Evolutionary conservation across 2,329 filamentous ascomycete genomes (phyloP).

Genomic region (Huntiella abstrusa): DNA sequence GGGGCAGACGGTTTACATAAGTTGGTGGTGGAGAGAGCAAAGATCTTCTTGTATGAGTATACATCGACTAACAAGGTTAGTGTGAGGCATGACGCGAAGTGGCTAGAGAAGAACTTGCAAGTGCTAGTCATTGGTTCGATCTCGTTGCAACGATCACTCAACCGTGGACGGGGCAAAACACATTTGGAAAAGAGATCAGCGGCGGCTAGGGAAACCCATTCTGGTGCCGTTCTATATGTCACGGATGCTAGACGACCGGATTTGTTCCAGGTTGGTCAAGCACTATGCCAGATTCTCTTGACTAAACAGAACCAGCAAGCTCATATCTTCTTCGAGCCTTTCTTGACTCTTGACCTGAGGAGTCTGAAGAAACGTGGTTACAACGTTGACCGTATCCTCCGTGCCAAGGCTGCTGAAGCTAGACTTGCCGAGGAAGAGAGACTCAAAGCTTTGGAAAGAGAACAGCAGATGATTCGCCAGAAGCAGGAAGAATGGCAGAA

Average conservation of each 20-base stretch:
- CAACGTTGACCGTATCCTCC: constrained; percentile 87
- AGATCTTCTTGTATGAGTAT: constrained; percentile 72
- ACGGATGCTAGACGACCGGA: constrained; percentile 50
- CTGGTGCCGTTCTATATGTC: constrained; percentile 54
- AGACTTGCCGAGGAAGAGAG: constrained; percentile 70
- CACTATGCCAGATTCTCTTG: constrained; percentile 64
- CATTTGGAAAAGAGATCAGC: constrained; percentile 61
- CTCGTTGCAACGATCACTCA: constrained; percentile 54
- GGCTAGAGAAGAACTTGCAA: constrained; percentile 70
- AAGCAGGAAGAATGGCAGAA: constrained; percentile 27
- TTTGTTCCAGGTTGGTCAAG: constrained; percentile 81
- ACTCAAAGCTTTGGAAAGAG: constrained; percentile 52
- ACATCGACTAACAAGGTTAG: constrained; percentile 50
- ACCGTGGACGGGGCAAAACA: constrained; percentile 43
- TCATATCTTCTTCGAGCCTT: constrained; percentile 75
- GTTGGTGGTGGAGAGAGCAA: constrained; percentile 70
- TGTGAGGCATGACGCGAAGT: constrained; percentile 74
- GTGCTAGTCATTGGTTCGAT: constrained; percentile 67
- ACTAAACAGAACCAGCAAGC: constrained; percentile 73
- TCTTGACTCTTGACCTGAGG: constrained; percentile 68
- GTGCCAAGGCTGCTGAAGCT: constrained; percentile 72
- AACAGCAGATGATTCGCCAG: constrained; percentile 48
- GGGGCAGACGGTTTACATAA: constrained; percentile 53
- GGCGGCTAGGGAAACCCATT: constrained; percentile 36
- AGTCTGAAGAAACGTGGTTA: constrained; percentile 76